A percentile compares a stretch with the other conserved stretches of the same genome.
These are phyloP conservation scores for Candida sonorensis DNA, from an alignment of 805 yeast species.

Conservation along the genomic window DNA sequence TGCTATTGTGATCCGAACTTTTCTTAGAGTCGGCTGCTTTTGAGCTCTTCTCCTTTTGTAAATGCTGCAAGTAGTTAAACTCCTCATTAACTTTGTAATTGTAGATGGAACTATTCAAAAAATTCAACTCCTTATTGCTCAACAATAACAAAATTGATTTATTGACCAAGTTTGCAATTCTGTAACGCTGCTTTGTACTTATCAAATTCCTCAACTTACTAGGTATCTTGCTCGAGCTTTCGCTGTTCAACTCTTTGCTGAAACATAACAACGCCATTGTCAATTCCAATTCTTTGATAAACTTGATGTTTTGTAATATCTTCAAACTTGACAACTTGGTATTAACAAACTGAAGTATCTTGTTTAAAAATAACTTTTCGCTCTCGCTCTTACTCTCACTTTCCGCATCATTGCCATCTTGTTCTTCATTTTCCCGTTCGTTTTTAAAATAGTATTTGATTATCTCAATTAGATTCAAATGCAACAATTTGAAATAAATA, in stretches of 20 bases:
- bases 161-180: slow-evolving; percentile 67
- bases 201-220: slow-evolving; percentile 47
- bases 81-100: too few species aligned
- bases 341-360: slow-evolving; percentile 52
- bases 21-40: too few species aligned
- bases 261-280: slow-evolving; percentile 76
- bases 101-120: too few species aligned
- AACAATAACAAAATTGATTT: slow-evolving; percentile 45
- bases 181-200: slow-evolving; percentile 52
- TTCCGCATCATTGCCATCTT: too few species aligned
- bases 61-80: too few species aligned
- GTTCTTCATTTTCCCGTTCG: too few species aligned
- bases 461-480: slow-evolving; percentile 75
- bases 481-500: slow-evolving; percentile 64
- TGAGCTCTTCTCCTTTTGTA: too few species aligned
- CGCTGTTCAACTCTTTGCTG: slow-evolving; percentile 24
- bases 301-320: slow-evolving; percentile 36
- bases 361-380: slow-evolving; percentile 44
- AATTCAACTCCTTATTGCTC: slow-evolving; percentile 12
- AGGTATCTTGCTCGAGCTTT: slow-evolving; percentile 38
- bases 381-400: slow-evolving; percentile 18
- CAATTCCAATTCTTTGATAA: slow-evolving; percentile 67
- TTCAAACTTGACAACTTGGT: slow-evolving; percentile 34
- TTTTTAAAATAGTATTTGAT: slow-evolving; percentile 47
- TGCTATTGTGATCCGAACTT: too few species aligned